Conservation (phyloP, 805 yeast species). For the Candida broadrunensis region DNA sequence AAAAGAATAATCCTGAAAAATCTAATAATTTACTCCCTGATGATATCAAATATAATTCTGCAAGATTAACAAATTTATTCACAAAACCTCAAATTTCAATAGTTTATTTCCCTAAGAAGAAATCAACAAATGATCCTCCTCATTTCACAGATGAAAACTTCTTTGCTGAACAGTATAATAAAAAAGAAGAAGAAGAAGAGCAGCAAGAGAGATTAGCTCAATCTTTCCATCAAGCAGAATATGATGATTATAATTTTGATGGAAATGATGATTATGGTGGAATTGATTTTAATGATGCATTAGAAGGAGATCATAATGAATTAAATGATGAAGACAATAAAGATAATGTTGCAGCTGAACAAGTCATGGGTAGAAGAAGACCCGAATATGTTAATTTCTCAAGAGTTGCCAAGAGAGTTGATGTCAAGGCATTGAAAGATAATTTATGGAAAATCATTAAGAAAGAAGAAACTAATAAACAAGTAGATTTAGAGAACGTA, state of each 20-base stretch:
- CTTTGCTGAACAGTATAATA: constrained; percentile 63
- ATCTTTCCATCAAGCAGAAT: constrained; percentile 38
- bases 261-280: constrained; percentile 34
- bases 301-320: constrained; percentile 12
- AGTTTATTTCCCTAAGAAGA: constrained; percentile 12
- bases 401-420: constrained; percentile 41
- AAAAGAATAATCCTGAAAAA: constrained; percentile 7
- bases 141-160: constrained; percentile 61
- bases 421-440: constrained; percentile 37
- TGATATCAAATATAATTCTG: constrained; percentile 70
- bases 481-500: constrained; percentile 2
- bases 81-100: constrained; percentile 51
- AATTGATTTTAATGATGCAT: constrained; percentile 43
- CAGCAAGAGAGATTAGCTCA: constrained; percentile 35
- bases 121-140: constrained; percentile 16
- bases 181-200: constrained; percentile 35
- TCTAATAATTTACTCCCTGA: constrained; percentile 57
- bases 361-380: constrained; percentile 16
- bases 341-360: constrained; percentile 5
- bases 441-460: constrained; percentile 38
- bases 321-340: constrained; percentile 3
- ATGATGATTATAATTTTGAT: constrained; percentile 35
- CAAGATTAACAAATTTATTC: constrained; percentile 62
- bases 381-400: constrained; percentile 42
- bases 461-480: constrained; percentile 7